Evolutionary conservation across 352 stramenopile species (phyloP).

Genomic region (Thraustotheca clavata): DNA sequence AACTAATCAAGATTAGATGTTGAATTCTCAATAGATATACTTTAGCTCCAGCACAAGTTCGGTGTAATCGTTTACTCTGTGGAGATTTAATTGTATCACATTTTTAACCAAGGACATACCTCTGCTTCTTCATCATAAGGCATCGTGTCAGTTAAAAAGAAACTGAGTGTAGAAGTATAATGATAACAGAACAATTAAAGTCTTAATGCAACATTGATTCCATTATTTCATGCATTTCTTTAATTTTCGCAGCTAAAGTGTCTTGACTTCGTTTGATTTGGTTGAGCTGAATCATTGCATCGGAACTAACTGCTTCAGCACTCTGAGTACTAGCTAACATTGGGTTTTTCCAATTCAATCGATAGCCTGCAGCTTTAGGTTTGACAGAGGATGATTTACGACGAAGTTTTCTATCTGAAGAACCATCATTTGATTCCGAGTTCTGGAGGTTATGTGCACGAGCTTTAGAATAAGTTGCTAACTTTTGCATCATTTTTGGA

Average conservation of each 20-base stretch:
- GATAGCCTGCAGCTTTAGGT: constrained; percentile 7
- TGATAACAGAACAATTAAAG: no score
- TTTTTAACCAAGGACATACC: no score
- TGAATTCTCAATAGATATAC: neutral
- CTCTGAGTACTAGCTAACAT: neutral
- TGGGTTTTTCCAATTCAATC: constrained; percentile 12
- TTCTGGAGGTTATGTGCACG: no score
- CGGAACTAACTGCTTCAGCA: neutral
- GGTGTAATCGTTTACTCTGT: neutral
- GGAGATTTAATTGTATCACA: no score
- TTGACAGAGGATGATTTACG: neutral
- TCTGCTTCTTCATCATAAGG: no score
- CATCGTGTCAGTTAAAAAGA: no score
- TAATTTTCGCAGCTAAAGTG: constrained; percentile 1
- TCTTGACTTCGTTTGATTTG: constrained; percentile 19
- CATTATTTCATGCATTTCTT: constrained; percentile 14
- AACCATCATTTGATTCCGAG: no score
- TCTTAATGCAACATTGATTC: neutral
- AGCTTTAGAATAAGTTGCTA: constrained; percentile 13
- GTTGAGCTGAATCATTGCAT: constrained; percentile 16
- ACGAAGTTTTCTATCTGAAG: neutral
- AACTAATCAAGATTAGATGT: neutral
- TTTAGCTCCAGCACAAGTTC: neutral
- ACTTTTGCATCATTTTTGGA: constrained; percentile 19
- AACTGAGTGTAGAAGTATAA: no score